Percentiles rank a stretch among this genome's conserved stretches.
These are phyloP conservation scores for Solanum sejunctum DNA, from an alignment of 257 asterid genomes.

Conservation along the genomic window DNA sequence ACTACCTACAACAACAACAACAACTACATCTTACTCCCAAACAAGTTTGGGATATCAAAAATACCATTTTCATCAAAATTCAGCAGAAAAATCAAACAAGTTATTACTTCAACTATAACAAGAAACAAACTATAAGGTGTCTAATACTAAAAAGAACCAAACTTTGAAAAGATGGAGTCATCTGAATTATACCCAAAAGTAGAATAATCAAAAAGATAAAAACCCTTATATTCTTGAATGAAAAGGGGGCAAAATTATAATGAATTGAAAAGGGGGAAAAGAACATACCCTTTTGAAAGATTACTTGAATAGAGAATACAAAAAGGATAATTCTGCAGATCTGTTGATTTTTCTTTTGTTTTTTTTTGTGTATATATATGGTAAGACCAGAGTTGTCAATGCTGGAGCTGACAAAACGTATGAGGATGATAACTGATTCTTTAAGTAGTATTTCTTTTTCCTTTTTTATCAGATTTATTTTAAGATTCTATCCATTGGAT, in stretches of 20 bases:
- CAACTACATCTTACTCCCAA: background rate
- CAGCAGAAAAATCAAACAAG: background rate
- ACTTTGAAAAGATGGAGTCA: background rate
- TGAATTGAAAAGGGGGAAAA: background rate
- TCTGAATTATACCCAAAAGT: background rate
- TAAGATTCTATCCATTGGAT: background rate
- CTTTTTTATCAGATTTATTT: background rate
- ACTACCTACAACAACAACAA: background rate
- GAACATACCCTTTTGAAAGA: background rate
- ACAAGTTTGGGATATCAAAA: background rate
- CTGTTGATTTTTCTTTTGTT: background rate
- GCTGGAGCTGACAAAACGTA: background rate
- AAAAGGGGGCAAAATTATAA: background rate
- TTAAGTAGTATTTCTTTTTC: background rate
- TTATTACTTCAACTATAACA: background rate
- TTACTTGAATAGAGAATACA: background rate
- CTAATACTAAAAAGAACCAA: background rate
- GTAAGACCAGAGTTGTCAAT: background rate
- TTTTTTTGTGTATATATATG: background rate
- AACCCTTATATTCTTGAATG: background rate
- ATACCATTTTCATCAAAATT: background rate
- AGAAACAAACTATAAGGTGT: background rate
- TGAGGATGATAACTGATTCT: background rate
- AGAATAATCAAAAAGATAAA: background rate
- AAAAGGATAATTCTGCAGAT: background rate